Conservation (phyloP, 2,329 filamentous ascomycete species). For the Phyllosticta ampelicida region DNA sequence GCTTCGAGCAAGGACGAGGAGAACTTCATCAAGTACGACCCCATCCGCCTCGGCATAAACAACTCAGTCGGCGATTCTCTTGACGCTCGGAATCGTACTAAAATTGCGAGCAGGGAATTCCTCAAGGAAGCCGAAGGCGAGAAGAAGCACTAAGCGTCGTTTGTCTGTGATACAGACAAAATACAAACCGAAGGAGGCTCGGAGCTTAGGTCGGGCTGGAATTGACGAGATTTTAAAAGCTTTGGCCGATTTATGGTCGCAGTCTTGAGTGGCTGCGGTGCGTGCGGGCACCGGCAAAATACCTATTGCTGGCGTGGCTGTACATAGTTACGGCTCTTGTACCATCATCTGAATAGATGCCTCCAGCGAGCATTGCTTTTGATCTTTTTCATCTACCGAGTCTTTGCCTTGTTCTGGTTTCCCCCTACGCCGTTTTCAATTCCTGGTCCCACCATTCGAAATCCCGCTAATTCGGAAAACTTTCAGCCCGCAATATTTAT, state of each 20-base stretch:
- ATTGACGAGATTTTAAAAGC: background rate
- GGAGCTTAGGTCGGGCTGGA: background rate
- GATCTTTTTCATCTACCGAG: background rate
- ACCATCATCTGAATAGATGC: background rate
- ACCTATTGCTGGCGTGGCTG: background rate
- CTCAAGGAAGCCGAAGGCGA: slow-evolving; percentile 29
- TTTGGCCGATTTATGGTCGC: background rate
- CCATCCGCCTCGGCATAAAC: background rate
- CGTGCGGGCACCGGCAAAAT: background rate
- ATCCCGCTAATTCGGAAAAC: too few species aligned
- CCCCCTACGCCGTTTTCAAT: too few species aligned
- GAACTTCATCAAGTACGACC: slow-evolving; percentile 53
- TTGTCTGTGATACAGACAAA: background rate
- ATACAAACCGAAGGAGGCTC: background rate
- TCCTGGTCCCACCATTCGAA: too few species aligned
- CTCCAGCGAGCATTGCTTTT: background rate
- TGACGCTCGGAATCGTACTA: background rate
- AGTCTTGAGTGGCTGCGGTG: background rate
- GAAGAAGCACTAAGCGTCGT: slow-evolving; percentile 14
- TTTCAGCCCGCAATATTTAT: too few species aligned
- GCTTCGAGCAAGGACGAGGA: slow-evolving; percentile 57
- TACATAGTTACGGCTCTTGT: background rate
- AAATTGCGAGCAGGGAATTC: slow-evolving; percentile 20
- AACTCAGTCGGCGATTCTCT: too few species aligned
- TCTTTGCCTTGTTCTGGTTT: too few species aligned